Percentiles rank a stretch among this genome's conserved stretches.
These are phyloP conservation scores for Cardamine occulta DNA, from an alignment of 345 rosid species.

Conservation along the genomic window DNA sequence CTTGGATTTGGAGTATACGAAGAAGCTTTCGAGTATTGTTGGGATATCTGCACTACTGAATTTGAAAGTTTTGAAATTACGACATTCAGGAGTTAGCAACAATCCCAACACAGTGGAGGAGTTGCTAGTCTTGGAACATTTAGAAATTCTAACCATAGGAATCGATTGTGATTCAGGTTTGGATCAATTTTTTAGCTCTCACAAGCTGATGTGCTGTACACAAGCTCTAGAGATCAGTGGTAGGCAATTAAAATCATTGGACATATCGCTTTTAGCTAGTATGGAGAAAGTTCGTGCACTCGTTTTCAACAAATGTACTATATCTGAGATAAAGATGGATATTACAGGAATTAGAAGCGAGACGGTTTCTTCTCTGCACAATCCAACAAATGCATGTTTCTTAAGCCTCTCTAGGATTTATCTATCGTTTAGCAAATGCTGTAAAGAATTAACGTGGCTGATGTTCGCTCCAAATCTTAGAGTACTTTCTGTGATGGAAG, in stretches of 20 bases:
- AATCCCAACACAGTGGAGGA: neutral
- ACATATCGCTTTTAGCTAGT: neutral
- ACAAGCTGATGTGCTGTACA: too few species aligned
- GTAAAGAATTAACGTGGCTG: conserved; percentile 2
- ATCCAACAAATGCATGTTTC: neutral
- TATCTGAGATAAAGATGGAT: neutral
- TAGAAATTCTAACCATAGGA: neutral
- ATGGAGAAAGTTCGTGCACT: neutral
- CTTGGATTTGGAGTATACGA: neutral
- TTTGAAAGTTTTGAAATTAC: neutral
- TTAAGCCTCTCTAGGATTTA: neutral
- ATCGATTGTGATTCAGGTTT: neutral
- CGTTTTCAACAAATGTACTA: fast-evolving
- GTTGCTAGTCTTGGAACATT: neutral
- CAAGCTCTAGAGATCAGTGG: neutral
- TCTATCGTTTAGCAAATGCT: neutral
- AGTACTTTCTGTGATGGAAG: neutral
- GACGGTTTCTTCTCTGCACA: neutral
- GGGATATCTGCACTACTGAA: neutral
- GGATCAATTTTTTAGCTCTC: neutral
- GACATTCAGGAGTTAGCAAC: fast-evolving
- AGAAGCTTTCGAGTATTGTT: neutral
- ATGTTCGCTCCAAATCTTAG: conserved; percentile 13
- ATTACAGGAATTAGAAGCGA: too few species aligned
- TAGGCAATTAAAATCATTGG: neutral